phyloP scores from a whole-genome alignment of 2,329 filamentous ascomycete genomes.

The Microdochium trichocladiopsis region DNA sequence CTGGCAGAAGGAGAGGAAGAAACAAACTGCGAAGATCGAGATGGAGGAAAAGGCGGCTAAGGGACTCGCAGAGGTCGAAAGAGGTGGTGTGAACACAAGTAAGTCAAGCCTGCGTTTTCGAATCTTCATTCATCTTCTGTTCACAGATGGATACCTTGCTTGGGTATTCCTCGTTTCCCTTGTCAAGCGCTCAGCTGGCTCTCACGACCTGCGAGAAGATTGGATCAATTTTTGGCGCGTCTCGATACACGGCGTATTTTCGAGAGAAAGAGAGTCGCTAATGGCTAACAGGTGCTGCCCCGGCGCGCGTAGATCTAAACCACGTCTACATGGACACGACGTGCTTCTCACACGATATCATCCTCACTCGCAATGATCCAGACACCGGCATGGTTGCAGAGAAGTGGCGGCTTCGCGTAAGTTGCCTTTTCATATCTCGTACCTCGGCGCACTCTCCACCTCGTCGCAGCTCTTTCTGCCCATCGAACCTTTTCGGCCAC shows the following conservation, averaged over 20 bases:
- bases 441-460: no score
- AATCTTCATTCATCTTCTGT: neutral
- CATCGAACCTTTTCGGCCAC: neutral
- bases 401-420: slow-evolving; percentile 52
- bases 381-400: slow-evolving; percentile 41
- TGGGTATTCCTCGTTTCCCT: neutral
- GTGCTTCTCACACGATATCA: slow-evolving; percentile 57
- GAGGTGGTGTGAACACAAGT: slow-evolving; percentile 40
- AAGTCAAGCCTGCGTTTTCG: slow-evolving; percentile 14
- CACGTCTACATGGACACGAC: slow-evolving; percentile 57
- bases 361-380: slow-evolving; percentile 46
- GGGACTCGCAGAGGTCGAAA: slow-evolving; percentile 25
- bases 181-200: no score
- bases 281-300: neutral
- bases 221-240: no score
- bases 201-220: no score
- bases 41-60: slow-evolving; percentile 22
- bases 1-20: slow-evolving; percentile 20
- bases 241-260: no score
- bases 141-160: neutral
- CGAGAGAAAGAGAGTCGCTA: no score
- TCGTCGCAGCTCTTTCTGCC: neutral
- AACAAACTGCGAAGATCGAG: slow-evolving; percentile 28
- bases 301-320: slow-evolving; percentile 40
- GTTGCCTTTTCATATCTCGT: slow-evolving; percentile 14